A percentile compares a stretch with the other conserved stretches of the same genome.
These are phyloP conservation scores for Tremellales sp. DNA, from an alignment of 1,284 basidiomycete species.

Conservation along the genomic window DNA sequence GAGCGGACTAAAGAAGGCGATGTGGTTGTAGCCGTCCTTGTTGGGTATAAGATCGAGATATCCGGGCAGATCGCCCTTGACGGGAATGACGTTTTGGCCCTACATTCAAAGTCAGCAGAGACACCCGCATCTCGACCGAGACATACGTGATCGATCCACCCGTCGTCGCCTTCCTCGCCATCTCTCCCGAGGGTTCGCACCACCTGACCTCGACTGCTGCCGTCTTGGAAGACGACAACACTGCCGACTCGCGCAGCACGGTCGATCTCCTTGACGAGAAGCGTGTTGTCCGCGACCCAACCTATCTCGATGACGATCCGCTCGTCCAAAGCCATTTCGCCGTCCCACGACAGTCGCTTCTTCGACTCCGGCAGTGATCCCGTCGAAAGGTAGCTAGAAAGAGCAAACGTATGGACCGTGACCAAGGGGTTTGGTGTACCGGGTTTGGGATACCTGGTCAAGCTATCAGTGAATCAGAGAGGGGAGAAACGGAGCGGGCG, in stretches of 20 bases:
- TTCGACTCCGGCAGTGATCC: slow-evolving; percentile 47
- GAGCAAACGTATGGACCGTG: slow-evolving; percentile 75
- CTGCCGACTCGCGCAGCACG: slow-evolving; percentile 72
- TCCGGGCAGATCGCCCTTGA: slow-evolving; percentile 53
- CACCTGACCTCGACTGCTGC: slow-evolving; percentile 53
- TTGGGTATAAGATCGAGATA: slow-evolving; percentile 86
- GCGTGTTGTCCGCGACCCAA: slow-evolving; percentile 73
- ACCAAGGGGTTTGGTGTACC: slow-evolving; percentile 87
- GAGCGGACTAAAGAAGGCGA: slow-evolving; percentile 79
- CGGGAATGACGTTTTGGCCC: slow-evolving; percentile 48
- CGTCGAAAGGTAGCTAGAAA: slow-evolving; percentile 42
- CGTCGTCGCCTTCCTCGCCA: slow-evolving; percentile 81
- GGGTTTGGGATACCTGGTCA: slow-evolving; percentile 56
- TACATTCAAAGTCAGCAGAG: slow-evolving; percentile 7
- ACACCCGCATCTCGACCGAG: not conserved
- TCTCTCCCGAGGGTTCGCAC: slow-evolving; percentile 70
- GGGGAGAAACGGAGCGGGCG: slow-evolving; percentile 6
- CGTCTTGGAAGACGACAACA: slow-evolving; percentile 67
- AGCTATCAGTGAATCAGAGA: not conserved
- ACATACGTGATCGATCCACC: slow-evolving; percentile 76
- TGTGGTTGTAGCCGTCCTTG: slow-evolving; percentile 75
- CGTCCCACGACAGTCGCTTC: slow-evolving; percentile 63
- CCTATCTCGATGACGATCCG: slow-evolving; percentile 76
- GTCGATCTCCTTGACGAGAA: slow-evolving; percentile 83
- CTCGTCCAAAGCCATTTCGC: slow-evolving; percentile 58